Evolutionary conservation across 257 asterid species (phyloP), one percentile per base, ranked within the genome.

Genomic region (Craterostigma plantagineum): DNA sequence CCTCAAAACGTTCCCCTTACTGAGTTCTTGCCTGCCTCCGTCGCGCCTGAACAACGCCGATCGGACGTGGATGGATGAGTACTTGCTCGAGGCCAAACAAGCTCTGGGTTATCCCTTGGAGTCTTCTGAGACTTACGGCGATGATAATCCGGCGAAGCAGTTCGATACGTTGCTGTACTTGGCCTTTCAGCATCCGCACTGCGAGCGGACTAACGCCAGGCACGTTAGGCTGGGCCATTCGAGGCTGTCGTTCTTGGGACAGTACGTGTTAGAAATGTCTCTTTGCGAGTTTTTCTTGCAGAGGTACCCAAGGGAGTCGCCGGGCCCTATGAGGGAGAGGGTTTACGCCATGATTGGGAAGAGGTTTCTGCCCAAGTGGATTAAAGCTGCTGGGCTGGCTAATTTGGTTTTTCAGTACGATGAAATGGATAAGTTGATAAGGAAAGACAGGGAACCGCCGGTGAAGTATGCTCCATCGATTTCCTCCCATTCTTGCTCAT

Each of bases 321-420:
- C 98, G 0, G 94, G 95, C 14, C 98, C 95, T 3, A 79, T 83
- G 95, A 75, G 98, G 76, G 98, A 90, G 68, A 76, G 98, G 58
- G 94, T 79, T 33, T 90, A 58, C 63, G 87, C 87, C 23, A 18
- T 90, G 59, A 79, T 79, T 50, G 99, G 99, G 70, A 90, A 90
- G 72, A 79, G 84, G 68, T 83, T 50, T 57, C 51, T 83, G 64
- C 99, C 99, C 18, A 72, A 50, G 66, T 79, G 77, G 95, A 64
- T 83, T 13, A 83, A 65, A 57, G 78, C 71, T 34, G 95, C 99
- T 27, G 63, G 91, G 64, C 75, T 90, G 92, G 91, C 79, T 57
- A 90, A 90, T 71, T 70, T 90, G 68, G 43, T 90, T 36, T 90
- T 90, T 49, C 99, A 91, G 35, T 81, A 56, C 64, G 99, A 90